These are phyloP conservation scores for Rhodotorula sp. DNA, from an alignment of 1,284 basidiomycete genomes.

Conservation along the genomic window DNA sequence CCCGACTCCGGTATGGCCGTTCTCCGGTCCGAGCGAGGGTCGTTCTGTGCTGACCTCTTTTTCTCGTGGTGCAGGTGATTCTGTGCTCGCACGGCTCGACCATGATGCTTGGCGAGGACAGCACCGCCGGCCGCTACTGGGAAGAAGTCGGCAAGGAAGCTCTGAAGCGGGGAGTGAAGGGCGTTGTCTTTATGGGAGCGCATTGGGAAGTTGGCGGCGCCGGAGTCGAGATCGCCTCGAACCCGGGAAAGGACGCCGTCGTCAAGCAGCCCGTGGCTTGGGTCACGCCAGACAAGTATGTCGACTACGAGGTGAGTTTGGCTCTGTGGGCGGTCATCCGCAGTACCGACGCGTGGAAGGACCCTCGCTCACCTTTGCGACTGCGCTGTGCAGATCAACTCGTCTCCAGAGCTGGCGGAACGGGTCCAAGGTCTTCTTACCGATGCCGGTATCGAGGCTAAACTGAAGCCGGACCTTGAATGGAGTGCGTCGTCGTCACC, in stretches of 20 bases:
- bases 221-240: constrained; percentile 38
- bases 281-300: constrained; percentile 40
- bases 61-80: neutral
- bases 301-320: constrained; percentile 32
- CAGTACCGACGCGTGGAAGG: neutral
- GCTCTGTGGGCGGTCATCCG: too few species aligned
- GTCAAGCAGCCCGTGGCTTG: constrained; percentile 43
- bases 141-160: constrained; percentile 38
- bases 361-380: too few species aligned
- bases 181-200: constrained; percentile 44
- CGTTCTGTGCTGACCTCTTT: neutral
- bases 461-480: constrained; percentile 38
- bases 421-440: constrained; percentile 27
- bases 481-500: constrained; percentile 19
- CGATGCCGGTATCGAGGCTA: constrained; percentile 39
- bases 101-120: constrained; percentile 45
- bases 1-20: neutral
- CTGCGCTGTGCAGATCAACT: constrained; percentile 29
- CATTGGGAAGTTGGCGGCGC: constrained; percentile 40
- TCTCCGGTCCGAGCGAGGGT: neutral
- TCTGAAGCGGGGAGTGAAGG: constrained; percentile 34
- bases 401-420: constrained; percentile 30
- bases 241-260: constrained; percentile 23
- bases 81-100: constrained; percentile 39
- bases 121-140: constrained; percentile 37